phyloP scores from a whole-genome alignment of 176 grass and related monocot species.

The Triticum urartu region DNA sequence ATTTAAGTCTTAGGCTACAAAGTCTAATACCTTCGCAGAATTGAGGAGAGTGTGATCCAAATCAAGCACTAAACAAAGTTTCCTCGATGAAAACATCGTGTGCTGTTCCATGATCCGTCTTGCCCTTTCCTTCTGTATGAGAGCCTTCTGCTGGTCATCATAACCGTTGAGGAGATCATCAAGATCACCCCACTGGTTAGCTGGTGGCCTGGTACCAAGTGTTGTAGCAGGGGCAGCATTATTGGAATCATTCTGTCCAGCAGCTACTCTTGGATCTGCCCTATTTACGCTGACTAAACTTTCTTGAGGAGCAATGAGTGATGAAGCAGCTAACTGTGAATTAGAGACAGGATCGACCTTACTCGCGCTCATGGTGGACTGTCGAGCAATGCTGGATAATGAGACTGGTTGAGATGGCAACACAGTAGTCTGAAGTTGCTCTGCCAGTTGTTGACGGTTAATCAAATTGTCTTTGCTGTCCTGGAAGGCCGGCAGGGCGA shows the following conservation, averaged over 20 bases:
- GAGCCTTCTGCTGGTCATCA: constrained; percentile 85
- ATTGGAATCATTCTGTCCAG: constrained; percentile 40
- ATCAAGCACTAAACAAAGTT: constrained; percentile 96
- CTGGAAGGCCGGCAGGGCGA: constrained; percentile 33
- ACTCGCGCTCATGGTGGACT: constrained; percentile 20
- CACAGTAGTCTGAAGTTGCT: constrained; percentile 23
- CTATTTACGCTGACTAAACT: constrained; percentile 26
- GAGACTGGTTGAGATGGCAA: constrained; percentile 29
- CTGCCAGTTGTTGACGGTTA: constrained; percentile 34
- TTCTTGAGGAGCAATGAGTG: constrained; percentile 34
- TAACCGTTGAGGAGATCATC: constrained; percentile 90
- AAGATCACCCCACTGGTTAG: constrained; percentile 62
- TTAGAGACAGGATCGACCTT: constrained; percentile 41
- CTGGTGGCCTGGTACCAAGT: constrained; percentile 20
- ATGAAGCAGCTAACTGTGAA: constrained; percentile 55
- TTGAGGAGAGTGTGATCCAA: constrained; percentile 98
- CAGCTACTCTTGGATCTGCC: constrained; percentile 21
- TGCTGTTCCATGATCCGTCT: constrained; percentile 85
- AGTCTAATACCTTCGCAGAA: constrained; percentile 80
- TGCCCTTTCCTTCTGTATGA: constrained; percentile 96
- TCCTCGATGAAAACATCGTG: constrained; percentile 78
- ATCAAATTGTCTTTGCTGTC: constrained; percentile 35
- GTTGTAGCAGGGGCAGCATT: constrained; percentile 23
- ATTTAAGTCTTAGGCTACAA: constrained; percentile 7
- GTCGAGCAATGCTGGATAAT: constrained; percentile 10